Base-by-base conservation (phyloP, 331 rosid species). In the Telfairia occidentalis region DNA sequence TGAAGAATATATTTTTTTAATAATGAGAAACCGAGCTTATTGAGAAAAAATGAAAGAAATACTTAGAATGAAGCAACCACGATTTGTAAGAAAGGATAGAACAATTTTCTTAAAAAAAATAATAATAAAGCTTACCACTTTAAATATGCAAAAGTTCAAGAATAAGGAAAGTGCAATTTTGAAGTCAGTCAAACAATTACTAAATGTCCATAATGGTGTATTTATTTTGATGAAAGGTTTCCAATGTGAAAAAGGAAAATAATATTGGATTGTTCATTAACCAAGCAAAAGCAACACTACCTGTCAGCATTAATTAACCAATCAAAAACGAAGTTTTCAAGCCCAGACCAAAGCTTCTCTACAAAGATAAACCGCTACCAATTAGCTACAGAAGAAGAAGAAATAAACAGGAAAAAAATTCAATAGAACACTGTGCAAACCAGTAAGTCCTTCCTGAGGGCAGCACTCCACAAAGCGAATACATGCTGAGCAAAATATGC, bases 291-390 rank as follows among this genome's bases (percentile, higher is more conserved):
- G 80, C 32, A 40, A 55, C 78, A 71, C 79, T 86, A 95, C 99
- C 97, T 89, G 84, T 95, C 97, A 71, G 97, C 99, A 83, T 92
- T 95, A 74, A 95, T 95, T 75, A 95, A 85, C 99, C 99, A 95
- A 82, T 95, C 99, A 69, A 95, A 92, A 82, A 92, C 99, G 82
- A 95, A 95, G 87, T 92, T 95, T 81, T 95, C 99, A 64, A 95
- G 99, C 77, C 99, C 99, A 71, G 97, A 92, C 97, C 99, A 95
- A 84, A 95, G 97, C 72, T 90, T 95, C 90, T 95, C 99, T 95
- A 95, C 81, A 85, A 75, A 15, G 43, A 83, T 58, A 64, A 55
- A 43, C 57, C 13, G 5, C 48, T 61, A n/a, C 37, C n/a, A 28
- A n/a, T 54, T 54, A 21, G 34, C 43, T 57, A 74, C 35, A 46